These are phyloP conservation scores for Ogataea pini DNA, from an alignment of 805 yeast genomes.

Conservation along the genomic window DNA sequence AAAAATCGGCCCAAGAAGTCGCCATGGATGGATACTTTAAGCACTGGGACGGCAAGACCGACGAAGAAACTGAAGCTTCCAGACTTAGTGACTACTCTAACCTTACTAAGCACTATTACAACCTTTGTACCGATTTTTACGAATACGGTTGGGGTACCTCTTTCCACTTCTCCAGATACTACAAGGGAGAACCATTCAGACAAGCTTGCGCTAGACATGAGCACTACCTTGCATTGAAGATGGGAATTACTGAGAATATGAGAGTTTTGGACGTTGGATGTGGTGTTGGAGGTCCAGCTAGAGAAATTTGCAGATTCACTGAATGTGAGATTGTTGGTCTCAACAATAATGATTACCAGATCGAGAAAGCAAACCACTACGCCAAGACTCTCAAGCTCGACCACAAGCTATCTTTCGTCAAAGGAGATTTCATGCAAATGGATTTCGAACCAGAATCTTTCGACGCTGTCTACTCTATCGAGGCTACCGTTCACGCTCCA, in stretches of 20 bases:
- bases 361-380: slow-evolving; percentile 84
- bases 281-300: slow-evolving; percentile 99
- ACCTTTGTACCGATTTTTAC: slow-evolving; percentile 95
- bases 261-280: slow-evolving; percentile 96
- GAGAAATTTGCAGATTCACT: slow-evolving; percentile 92
- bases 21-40: slow-evolving; percentile 91
- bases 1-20: slow-evolving; percentile 74
- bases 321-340: slow-evolving; percentile 84
- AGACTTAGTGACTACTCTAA: slow-evolving; percentile 86
- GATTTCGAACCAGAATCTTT: slow-evolving; percentile 87
- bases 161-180: slow-evolving; percentile 95
- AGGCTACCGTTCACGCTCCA: slow-evolving; percentile 98
- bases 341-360: slow-evolving; percentile 96
- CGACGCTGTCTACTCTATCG: slow-evolving; percentile 97
- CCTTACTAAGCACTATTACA: slow-evolving; percentile 92
- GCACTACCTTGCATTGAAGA: slow-evolving; percentile 87
- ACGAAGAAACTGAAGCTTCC: slow-evolving; percentile 63
- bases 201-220: slow-evolving; percentile 98
- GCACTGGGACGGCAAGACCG: slow-evolving; percentile 95
- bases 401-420: slow-evolving; percentile 79
- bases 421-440: slow-evolving; percentile 99
- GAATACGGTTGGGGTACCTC: slow-evolving; percentile 99
- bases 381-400: slow-evolving; percentile 65
- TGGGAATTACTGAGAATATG: slow-evolving; percentile 76
- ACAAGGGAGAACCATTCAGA: slow-evolving; percentile 87